Percentiles rank a stretch among this genome's conserved stretches.
phyloP scores from a whole-genome alignment of 116 monocot genomes.

The Posidonia oceanica region DNA sequence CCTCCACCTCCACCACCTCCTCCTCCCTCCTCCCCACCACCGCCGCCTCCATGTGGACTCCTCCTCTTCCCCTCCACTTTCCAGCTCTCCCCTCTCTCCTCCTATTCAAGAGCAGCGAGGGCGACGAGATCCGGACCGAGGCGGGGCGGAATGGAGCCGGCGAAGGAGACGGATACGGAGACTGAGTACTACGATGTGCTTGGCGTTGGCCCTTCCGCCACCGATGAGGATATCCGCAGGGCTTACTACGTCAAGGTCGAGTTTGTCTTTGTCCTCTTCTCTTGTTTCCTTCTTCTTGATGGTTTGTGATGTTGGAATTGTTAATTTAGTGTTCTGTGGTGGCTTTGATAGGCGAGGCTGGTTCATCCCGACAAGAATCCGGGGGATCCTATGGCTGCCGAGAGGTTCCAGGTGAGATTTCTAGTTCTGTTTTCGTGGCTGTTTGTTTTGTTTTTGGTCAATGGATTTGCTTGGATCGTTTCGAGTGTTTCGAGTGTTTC shows the following conservation, averaged over 20 bases:
- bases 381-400: slow-evolving; percentile 54
- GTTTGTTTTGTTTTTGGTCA: neutral
- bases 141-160: slow-evolving; percentile 7
- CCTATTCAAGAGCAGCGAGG: neutral
- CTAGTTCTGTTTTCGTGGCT: neutral
- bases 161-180: slow-evolving; percentile 24
- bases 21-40: neutral
- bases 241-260: slow-evolving; percentile 72
- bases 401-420: slow-evolving; percentile 33
- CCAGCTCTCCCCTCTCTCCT: neutral
- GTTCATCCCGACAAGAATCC: slow-evolving; percentile 83
- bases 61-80: neutral
- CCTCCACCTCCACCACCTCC: neutral
- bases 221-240: slow-evolving; percentile 68
- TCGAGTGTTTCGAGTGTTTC: neutral
- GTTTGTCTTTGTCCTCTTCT: no score
- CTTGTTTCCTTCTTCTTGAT: neutral
- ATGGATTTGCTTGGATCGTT: neutral
- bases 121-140: neutral
- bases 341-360: slow-evolving; percentile 36
- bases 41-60: neutral
- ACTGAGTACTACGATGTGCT: slow-evolving; percentile 73
- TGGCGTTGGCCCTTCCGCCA: slow-evolving; percentile 37
- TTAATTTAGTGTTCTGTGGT: neutral
- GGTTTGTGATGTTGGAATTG: neutral